phyloP scores from a whole-genome alignment of 176 grass and related monocot species.

The Typha latifolia region DNA sequence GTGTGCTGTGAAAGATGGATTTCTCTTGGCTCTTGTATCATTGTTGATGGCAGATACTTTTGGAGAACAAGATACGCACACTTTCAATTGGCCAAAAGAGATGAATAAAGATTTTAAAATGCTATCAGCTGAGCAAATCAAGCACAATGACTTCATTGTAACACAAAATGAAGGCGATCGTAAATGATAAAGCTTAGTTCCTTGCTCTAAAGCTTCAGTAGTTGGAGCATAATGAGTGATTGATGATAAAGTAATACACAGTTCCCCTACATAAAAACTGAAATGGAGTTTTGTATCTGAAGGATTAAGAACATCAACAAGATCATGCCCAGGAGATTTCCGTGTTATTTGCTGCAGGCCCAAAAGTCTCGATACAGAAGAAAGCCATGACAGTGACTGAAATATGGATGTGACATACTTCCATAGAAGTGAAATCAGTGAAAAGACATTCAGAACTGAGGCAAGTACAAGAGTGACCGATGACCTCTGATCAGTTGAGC shows the following conservation, averaged over 20 bases:
- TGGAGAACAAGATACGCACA: slow-evolving; percentile 20
- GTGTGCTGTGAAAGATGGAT: slow-evolving; percentile 31
- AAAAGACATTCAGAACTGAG: slow-evolving; percentile 33
- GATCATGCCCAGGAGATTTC: slow-evolving; percentile 21
- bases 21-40: slow-evolving; percentile 19
- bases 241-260: slow-evolving; percentile 44
- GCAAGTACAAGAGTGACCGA: slow-evolving; percentile 22
- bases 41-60: slow-evolving; percentile 9
- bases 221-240: slow-evolving; percentile 9
- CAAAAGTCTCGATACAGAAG: slow-evolving; percentile 7
- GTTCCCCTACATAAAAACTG: slow-evolving; percentile 47
- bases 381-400: slow-evolving; percentile 11
- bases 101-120: slow-evolving; percentile 38
- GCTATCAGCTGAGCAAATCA: slow-evolving; percentile 42
- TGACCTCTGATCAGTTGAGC: slow-evolving; percentile 13
- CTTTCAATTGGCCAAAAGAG: slow-evolving; percentile 40
- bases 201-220: slow-evolving; percentile 16
- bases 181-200: slow-evolving; percentile 17
- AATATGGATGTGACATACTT: slow-evolving; percentile 33
- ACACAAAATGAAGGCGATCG: slow-evolving; percentile 29
- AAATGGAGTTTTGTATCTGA: slow-evolving; percentile 32
- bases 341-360: slow-evolving; percentile 15
- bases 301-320: slow-evolving; percentile 35
- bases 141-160: slow-evolving; percentile 40
- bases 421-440: slow-evolving; percentile 38